Conservation (phyloP, 2,329 filamentous ascomycete species). For the Fulvia fulva region DNA sequence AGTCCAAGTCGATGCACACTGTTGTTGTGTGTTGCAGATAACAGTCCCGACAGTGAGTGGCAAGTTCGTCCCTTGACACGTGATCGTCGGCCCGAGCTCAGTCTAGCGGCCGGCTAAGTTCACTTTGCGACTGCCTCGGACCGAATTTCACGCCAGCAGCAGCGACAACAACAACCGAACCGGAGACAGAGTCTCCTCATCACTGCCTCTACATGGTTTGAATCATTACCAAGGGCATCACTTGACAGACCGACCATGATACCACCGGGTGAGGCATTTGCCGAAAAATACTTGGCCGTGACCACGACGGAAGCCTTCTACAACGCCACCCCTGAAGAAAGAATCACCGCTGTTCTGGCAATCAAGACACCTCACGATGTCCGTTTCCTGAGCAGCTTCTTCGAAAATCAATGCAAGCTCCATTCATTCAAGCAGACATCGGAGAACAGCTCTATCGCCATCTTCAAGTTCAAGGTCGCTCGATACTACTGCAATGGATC, state of each 20-base stretch:
- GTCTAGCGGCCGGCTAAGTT: neutral
- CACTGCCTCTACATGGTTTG: neutral
- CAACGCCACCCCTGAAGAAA: conserved; percentile 19
- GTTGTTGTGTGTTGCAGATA: neutral
- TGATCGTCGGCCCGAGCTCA: neutral
- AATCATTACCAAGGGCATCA: neutral
- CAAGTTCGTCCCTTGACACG: neutral
- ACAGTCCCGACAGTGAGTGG: no score
- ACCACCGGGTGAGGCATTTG: conserved; percentile 10
- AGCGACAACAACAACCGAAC: neutral
- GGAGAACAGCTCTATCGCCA: conserved; percentile 34
- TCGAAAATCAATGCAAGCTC: conserved; percentile 23
- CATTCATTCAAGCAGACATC: conserved; percentile 35
- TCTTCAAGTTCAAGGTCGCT: conserved; percentile 45
- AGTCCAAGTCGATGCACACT: neutral
- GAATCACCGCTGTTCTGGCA: conserved; percentile 21
- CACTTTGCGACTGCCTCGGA: neutral
- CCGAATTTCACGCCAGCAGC: neutral
- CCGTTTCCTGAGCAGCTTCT: conserved; percentile 18
- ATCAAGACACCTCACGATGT: conserved; percentile 16
- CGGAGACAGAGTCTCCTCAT: neutral
- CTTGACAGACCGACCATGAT: conserved; percentile 8
- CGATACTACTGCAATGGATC: conserved; percentile 45
- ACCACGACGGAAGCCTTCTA: conserved; percentile 14
- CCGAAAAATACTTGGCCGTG: conserved; percentile 5